Base-by-base conservation (phyloP, 345 rosid species). In the Abelmoschus esculentus region DNA sequence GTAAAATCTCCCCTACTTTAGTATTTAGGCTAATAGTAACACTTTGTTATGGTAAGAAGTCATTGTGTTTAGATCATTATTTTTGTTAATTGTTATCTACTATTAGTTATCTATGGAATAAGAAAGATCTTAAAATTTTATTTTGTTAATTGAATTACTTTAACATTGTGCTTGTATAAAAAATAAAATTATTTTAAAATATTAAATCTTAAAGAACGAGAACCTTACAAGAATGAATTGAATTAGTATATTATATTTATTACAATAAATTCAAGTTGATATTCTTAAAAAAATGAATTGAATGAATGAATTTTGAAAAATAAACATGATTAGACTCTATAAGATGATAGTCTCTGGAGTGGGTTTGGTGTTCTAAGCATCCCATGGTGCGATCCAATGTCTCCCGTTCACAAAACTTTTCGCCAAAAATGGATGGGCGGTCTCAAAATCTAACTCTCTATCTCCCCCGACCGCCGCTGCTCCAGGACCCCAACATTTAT, bases 391-490 rank as follows among this genome's bases (percentile, higher is more conserved):
- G 32, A 93, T 91, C 98, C 98, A 91, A 70, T 91, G 98, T 64
- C 96, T 81, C 8, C 97, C 97, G 50, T 93, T 93, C 49, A 93
- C 97, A 52, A 91, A 93, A 69, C 97, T 93, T 83, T 91, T 89
- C 44, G 80, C 91, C 0, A 89, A 79, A 73, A 93, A 93, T 7
- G 79, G 90, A 70, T 93, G 98, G 60, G 97, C 98, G 6, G 84
- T 75, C 0, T 89, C 90, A 22, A 67, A 93, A 52, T 89, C 96
- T 19, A 93, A 83, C 58, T 92, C 95, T 53, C 89, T 82, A 2
- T 79, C 90, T 0, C 97, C 96, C 0, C 83, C 56, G 8, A 87
- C 89, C 3, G 91, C 87, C 5, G 79, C 86, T 0, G 96, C 93
- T 57, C 98, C 98, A 0, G 96, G 97, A 13, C 97, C 98, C 80